Conservation (phyloP, 139 green algal genomes). For the Edaphochlamys debaryana region DNA sequence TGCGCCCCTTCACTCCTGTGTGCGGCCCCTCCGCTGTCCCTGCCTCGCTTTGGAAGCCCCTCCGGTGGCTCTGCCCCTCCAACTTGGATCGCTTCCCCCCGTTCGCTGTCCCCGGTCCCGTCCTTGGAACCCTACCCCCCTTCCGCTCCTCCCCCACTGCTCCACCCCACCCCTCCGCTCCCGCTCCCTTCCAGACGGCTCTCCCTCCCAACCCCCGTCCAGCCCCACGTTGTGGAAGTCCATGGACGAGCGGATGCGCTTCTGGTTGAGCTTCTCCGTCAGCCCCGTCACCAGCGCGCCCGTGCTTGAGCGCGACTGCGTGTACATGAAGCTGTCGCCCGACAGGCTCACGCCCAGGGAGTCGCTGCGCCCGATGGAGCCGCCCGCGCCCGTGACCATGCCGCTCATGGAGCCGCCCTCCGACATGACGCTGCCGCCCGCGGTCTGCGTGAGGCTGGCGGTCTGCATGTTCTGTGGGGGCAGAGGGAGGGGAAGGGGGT, state of each 20-base stretch:
- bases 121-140: no score
- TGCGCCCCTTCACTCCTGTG: no score
- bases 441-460: constrained; percentile 35
- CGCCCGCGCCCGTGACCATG: constrained; percentile 21
- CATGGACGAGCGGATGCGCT: constrained; percentile 55
- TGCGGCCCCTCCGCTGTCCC: no score
- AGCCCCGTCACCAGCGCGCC: constrained; percentile 64
- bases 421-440: constrained; percentile 10
- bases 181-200: not conserved
- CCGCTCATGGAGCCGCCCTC: constrained; percentile 43
- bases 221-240: constrained; percentile 41
- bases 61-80: no score
- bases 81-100: no score
- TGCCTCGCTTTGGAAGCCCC: no score
- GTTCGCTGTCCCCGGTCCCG: not conserved
- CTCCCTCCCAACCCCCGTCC: not conserved
- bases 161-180: no score
- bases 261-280: constrained; percentile 76
- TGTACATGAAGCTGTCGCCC: constrained; percentile 46
- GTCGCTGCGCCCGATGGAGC: constrained; percentile 35
- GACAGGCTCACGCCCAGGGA: constrained; percentile 23
- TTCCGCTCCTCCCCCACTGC: no score
- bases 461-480: constrained; percentile 17
- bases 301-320: constrained; percentile 50
- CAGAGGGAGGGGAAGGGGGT: not conserved